Evolutionary conservation across 2,329 filamentous ascomycete genomes (phyloP), one percentile per base, ranked within the genome.

Genomic region (Colletotrichum destructivum): DNA sequence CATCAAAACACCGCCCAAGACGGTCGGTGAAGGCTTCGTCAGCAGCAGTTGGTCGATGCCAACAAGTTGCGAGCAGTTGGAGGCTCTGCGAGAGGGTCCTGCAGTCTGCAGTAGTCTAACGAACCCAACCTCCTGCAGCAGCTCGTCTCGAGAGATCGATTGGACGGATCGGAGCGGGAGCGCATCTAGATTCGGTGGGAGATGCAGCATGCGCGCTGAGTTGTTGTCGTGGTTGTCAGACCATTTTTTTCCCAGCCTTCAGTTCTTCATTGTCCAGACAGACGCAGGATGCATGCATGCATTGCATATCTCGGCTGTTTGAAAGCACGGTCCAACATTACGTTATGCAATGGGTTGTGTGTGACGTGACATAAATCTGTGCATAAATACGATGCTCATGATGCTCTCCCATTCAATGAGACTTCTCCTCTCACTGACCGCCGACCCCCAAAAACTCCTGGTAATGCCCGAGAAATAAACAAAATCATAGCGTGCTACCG

Each of bases 71-170:
- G 26, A 49, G 44, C 31, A 26, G 23, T 31, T 15, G 44, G 57
- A 61, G 44, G 57, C 57, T 61, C 57, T 61, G 44, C 44, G 44
- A 61, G 44, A 38, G 44, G 57, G 44, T 38, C 57, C 26, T 26
- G 26, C 26, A 26, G 26, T 26, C 26, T n/a, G 9, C 42, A 38
- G 16, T 5, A 49, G 31, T 2, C 26, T 26, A 16, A 8, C 18
- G 23, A 60, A 21, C 44, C 57, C 46, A 52, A 38, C 31, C 60
- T 62, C 26, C 57, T 62, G 60, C 60, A n/a, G 31, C 31, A 16
- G 21, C 31, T 56, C 13, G 11, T n/a, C 31, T 2, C 26, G 26
- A 61, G 9, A 21, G 23, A 21, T 35, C 21, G 57, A 61, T 61
- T 38, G 57, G 23, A 21, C 9, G 31, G 57, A 35, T 49, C 57